Evolutionary conservation across 805 yeast genomes (phyloP).

Genomic region (Clavispora santaluciae): DNA sequence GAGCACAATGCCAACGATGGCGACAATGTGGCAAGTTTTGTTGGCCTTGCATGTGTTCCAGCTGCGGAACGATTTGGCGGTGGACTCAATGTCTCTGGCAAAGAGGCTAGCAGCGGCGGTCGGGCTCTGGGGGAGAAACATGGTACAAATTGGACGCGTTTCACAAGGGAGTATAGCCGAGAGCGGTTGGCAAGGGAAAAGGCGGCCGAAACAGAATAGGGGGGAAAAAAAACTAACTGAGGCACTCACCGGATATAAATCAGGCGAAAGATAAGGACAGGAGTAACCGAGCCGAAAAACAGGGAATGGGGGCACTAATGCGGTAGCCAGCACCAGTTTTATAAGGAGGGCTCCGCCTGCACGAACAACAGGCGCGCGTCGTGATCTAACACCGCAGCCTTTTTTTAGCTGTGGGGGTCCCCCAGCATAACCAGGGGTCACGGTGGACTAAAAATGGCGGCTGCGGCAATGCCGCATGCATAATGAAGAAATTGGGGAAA

Average conservation of each 20-base stretch:
- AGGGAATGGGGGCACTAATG: neutral
- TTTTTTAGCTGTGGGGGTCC: neutral
- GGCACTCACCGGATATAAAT: too few relatives aligned
- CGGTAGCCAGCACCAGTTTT: neutral
- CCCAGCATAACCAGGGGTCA: neutral
- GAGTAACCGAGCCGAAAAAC: neutral
- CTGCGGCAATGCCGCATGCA: too few relatives aligned
- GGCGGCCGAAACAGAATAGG: too few relatives aligned
- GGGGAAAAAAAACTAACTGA: too few relatives aligned
- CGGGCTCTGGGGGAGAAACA: neutral
- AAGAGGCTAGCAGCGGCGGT: conserved; percentile 5
- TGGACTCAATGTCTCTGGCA: conserved; percentile 20
- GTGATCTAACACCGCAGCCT: too few relatives aligned
- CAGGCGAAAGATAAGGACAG: too few relatives aligned
- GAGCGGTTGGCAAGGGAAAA: too few relatives aligned
- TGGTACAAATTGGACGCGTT: neutral
- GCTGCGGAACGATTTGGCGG: conserved; percentile 50
- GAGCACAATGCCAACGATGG: conserved; percentile 64
- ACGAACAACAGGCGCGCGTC: neutral
- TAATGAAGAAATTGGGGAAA: too few relatives aligned
- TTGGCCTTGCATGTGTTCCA: conserved; percentile 85
- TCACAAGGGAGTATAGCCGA: too few relatives aligned
- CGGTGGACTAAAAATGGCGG: neutral
- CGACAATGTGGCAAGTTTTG: conserved; percentile 68
- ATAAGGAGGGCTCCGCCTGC: neutral